Evolutionary conservation across 225 moss, liverwort and hornwort species (phyloP).

Genomic region (Climacium dendroides): DNA sequence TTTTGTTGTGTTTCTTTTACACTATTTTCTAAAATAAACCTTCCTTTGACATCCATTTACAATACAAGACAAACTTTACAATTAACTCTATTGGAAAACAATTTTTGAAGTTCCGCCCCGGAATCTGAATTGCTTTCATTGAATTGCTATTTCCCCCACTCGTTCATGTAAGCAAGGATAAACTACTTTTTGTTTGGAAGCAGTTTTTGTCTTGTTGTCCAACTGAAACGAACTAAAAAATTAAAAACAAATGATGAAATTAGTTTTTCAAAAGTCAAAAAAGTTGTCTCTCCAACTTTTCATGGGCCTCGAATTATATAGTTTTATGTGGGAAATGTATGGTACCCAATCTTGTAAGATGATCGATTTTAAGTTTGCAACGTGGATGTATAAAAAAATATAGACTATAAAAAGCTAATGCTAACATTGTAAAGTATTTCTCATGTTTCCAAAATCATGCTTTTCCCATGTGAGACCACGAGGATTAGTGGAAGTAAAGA

Average conservation of each 20-base stretch:
- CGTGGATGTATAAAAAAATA: neutral
- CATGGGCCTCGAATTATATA: rapidly evolving
- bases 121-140: rapidly evolving
- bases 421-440: too few species aligned
- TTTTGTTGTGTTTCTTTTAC: too few species aligned
- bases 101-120: neutral
- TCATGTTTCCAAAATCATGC: neutral
- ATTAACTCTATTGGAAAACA: too few species aligned
- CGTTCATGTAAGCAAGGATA: neutral
- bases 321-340: neutral
- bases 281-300: neutral
- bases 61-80: too few species aligned
- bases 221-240: neutral
- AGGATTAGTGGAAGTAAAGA: neutral
- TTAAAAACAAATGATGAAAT: too few species aligned
- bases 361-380: rapidly evolving
- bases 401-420: too few species aligned
- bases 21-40: too few species aligned
- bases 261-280: rapidly evolving
- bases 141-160: neutral
- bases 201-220: rapidly evolving
- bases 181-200: too few species aligned
- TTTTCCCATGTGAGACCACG: rapidly evolving
- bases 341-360: rapidly evolving
- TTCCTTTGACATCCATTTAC: too few species aligned